Base-by-base conservation (phyloP, 2,329 filamentous ascomycete species). In the Chalaropsis thielavioides region DNA sequence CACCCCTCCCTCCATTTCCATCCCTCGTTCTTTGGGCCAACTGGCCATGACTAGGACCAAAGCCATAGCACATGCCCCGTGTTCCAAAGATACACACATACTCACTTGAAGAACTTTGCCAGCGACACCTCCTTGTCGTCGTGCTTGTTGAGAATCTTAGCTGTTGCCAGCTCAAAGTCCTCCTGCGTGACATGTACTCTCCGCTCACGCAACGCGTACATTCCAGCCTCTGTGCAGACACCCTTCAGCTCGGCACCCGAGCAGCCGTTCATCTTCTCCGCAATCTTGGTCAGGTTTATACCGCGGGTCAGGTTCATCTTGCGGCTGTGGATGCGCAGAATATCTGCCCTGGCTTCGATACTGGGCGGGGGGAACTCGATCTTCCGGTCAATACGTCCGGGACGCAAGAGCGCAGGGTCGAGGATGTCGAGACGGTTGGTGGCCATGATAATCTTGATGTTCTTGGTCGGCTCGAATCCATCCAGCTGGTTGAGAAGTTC, bases 391-490 rank as follows among this genome's bases (percentile, higher is more conserved):
- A 99, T 97, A 72, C 94, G 89, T 63, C 94, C 94, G n/a, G 94
- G 94, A 71, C 94, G 87, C 70, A 99, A 81, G 56, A 99, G 83
- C 1, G 94, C 94, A 1, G 94, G 94, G 75, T 99, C 94, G 59
- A 99, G 84, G 69, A 99, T 97, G 72, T 99, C 94, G 69, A 99
- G 83, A 74, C 94, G 89, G 77, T 99, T 99, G 61, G 94, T 99
- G 64, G 94, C 94, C 92, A 99, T 99, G 78, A 99, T 95, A 75
- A 99, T 90, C 78, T 99, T 99, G 85, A 99, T 99, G 78, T 97
- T 97, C 81, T 99, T 99, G 59, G 92, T 97, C 5, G 94, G 94
- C 77, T 97, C 94, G 76, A 99, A 99, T 62, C 94, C 94, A 74
- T 99, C 94, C 67, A 99, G 84, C 80, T 99, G 94, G 79, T 99